Evolutionary conservation across 805 yeast species (phyloP), one percentile per base, ranked within the genome.

Genomic region (Teunomyces cretensis): DNA sequence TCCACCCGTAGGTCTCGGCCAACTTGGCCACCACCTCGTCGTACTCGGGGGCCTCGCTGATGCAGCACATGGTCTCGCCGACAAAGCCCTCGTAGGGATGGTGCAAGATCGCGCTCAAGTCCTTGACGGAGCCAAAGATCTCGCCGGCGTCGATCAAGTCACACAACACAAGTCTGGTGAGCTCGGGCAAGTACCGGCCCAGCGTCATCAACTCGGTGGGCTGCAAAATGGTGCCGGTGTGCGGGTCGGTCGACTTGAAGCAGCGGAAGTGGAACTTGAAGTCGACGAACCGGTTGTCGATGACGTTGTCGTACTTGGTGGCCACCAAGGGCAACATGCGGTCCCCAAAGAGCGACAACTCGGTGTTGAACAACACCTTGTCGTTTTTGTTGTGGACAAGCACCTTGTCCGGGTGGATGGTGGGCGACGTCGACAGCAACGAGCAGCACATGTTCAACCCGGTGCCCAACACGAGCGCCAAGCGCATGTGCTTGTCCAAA

Each of bases 381-480:
- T 43, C 36, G 33, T 30, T 32, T 15, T 11, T 6, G 9, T 15
- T 15, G 13, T n/a, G 36, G 9, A 38, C 22, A 11, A 32, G 27
- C 35, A 41, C 27, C 38, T 58, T 58, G 8, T 43, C 46, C n/a
- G 26, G 41, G n/a, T 55, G 60, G 30, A 63, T 47, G 7, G 53
- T 32, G 1, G 48, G 40, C 8, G 58, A 49, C 6, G n/a, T 33
- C n/a, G 33, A n/a, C 9, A 42, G 36, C 27, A 65, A 59, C 22
- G 67, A 53, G 64, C 79, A 67, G 62, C 81, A 79, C 30, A 79
- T 60, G 53, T 84, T 84, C 43, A 80, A 61, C 1, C 91, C 91
- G 2, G 91, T 84, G 1, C 91, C 90, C 41, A 84, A 60, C 2
- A 84, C 86, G 51, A 84, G 51, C 0, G 86, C 85, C 37, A 83